phyloP scores from a whole-genome alignment of 1,139 yeast genomes.

The Schwanniomyces etchellsii region DNA sequence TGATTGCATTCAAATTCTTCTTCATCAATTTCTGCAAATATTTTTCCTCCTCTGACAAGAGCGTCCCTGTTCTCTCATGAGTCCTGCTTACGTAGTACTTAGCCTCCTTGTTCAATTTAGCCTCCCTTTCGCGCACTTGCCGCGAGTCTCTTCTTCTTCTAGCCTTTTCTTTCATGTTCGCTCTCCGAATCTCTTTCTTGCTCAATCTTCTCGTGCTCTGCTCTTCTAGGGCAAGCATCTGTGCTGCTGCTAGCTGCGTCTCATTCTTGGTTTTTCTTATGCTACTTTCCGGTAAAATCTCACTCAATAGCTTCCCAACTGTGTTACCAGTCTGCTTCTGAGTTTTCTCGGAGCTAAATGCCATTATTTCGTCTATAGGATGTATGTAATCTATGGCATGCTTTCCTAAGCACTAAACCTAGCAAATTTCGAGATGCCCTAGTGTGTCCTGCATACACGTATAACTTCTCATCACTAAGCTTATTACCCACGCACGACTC shows the following conservation, averaged over 20 bases:
- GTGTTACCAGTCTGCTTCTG: conserved; percentile 32
- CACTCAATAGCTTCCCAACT: conserved; percentile 36
- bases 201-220: conserved; percentile 20
- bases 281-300: conserved; percentile 32
- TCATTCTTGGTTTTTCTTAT: conserved; percentile 6
- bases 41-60: conserved; percentile 40
- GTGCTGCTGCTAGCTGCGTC: conserved; percentile 6
- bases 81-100: conserved; percentile 45
- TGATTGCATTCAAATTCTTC: conserved; percentile 42
- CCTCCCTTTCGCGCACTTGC: conserved; percentile 28
- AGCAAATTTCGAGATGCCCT: too few relatives aligned
- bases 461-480: too few relatives aligned
- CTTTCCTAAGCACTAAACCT: too few relatives aligned
- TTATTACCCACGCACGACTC: too few relatives aligned
- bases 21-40: conserved; percentile 45
- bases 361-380: conserved; percentile 13
- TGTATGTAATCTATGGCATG: too few relatives aligned
- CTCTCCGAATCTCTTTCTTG: conserved; percentile 25
- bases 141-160: conserved; percentile 23
- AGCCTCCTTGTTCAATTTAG: conserved; percentile 43
- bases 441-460: too few relatives aligned
- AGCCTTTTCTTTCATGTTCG: conserved; percentile 33
- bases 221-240: conserved; percentile 17
- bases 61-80: conserved; percentile 30
- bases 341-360: conserved; percentile 26